phyloP scores from a whole-genome alignment of 306 rosid species.

The Herpetospermum pedunculosum region DNA sequence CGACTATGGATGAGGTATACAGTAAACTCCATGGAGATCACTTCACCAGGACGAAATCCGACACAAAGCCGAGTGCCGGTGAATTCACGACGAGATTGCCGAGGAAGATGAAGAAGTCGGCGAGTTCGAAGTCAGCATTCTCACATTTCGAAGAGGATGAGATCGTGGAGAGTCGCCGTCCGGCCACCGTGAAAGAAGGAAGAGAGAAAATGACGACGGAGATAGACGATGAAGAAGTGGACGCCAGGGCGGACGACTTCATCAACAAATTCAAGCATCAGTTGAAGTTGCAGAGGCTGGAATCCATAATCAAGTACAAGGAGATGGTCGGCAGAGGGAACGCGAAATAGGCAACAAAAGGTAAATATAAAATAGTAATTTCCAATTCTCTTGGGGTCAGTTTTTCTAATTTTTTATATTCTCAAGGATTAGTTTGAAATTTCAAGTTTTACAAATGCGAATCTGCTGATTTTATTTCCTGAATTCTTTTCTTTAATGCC shows the following conservation, averaged over 20 bases:
- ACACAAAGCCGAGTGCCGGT: constrained; percentile 53
- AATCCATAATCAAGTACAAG: constrained; percentile 52
- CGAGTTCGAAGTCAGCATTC: constrained; percentile 53
- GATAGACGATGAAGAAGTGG: constrained; percentile 53
- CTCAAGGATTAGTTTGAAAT: constrained; percentile 6
- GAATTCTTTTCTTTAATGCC: background rate
- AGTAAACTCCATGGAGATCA: constrained; percentile 27
- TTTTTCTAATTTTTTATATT: constrained; percentile 3
- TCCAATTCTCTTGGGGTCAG: background rate
- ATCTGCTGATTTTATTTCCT: background rate
- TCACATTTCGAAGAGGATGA: constrained; percentile 48
- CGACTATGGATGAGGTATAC: constrained; percentile 48
- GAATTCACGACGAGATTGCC: constrained; percentile 45
- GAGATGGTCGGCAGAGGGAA: constrained; percentile 33
- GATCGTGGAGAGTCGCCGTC: constrained; percentile 49
- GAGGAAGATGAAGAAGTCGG: constrained; percentile 76
- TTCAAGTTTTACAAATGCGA: too few relatives aligned
- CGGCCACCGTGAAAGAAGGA: constrained; percentile 50
- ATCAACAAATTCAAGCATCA: constrained; percentile 76
- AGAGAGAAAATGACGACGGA: constrained; percentile 13
- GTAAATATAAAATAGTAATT: background rate
- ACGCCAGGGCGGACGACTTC: constrained; percentile 76
- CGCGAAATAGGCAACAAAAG: constrained; percentile 13
- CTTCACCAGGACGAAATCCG: constrained; percentile 35
- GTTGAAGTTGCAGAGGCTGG: constrained; percentile 69